Evolutionary conservation across 2,329 filamentous ascomycete species (phyloP), one percentile per base, ranked within the genome.

Genomic region (Lasiodiplodia gonubiensis): DNA sequence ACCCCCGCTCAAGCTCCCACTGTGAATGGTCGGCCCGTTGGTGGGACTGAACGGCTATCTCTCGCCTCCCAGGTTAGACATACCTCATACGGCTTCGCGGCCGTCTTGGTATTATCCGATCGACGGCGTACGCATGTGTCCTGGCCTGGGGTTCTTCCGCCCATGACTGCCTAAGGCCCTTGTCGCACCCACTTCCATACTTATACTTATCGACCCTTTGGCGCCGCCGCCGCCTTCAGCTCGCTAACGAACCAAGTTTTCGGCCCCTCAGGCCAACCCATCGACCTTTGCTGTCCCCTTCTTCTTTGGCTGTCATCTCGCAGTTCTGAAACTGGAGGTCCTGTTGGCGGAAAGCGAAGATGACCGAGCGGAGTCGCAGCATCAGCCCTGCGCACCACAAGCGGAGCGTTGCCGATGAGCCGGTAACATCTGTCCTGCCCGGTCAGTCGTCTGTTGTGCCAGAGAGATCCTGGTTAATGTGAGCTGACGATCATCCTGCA

Each of bases 351-450:
- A 55, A 4, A 55, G 18, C 69, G 54, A 72, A 49, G 71, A 71
- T 67, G 66, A 68, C 68, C 42, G 67, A 68, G 39, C 69, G 69
- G 55, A 70, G 68, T 37, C 60, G 64, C 30, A 72, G 69, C 66
- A 61, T 71, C 39, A 53, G 61, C 21, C 69, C 71, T 12, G 57
- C 42, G 42, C 57, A 67, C 12, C 66, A 55, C 72, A 72, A 67
- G 48, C 33, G 59, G 68, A 81, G 77, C 54, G 80, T 85, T 27
- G 80, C 78, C 10, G 78, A 84, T 48, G 83, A 84, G 71, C 83
- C 81, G 8, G 85, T 87, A 30, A 86, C 85, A 0, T 86, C 85
- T 0, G 78, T 86, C 11, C 76, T 88, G 2, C 77, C 79, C 10
- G 66, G 66, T 67, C 23, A 33, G 57, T n/a, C 11, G 11, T 51